Base-by-base conservation (phyloP, 768 basidiomycete genomes). In the Phanerochaete sordida region DNA sequence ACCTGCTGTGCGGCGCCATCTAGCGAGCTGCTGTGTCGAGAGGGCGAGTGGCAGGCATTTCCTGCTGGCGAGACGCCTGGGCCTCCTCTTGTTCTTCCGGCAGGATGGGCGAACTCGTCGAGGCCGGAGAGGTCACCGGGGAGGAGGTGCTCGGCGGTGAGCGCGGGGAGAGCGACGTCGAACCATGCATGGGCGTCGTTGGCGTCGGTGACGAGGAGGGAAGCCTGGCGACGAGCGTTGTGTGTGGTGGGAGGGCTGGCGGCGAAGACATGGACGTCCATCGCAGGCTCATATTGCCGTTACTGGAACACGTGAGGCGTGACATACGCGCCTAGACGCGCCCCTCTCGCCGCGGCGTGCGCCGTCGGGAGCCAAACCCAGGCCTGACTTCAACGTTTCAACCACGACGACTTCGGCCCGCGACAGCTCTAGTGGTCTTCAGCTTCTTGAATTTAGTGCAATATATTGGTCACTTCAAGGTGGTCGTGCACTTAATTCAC, bases 221-320 rank as follows among this genome's bases (percentile, higher is more conserved):
- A 30, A 11, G 49, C 49, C 15, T 31, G 49, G 19, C 13, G 19
- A 28, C 12, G 49, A 31, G 28, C 7, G 28, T 51, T 2, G 3
- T 31, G 27, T 9, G 15, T 11, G 11, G 27, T 27, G 15, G 49
- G 28, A 2, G 13, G 21, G 49, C 19, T 51, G 28, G 26, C 8
- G 49, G 49, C 30, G 19, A 51, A 51, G 49, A 51, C 49, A 51
- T 51, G 49, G 49, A 51, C 49, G 49, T 51, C 31, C 49, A 51
- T 51, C 27, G 30, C 26, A 51, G 28, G 11, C 9, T 9, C 12
- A 28, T 31, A 15, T 30, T 31, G 21, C 28, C 49, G 49, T 51
- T 30, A 30, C 27, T 21, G 49, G 49, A 51, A 30, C 49, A 51
- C 49, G 49, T 51, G 49, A 51, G 49, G 3, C 30, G 49, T 51